Evolutionary conservation across 2,329 filamentous ascomycete genomes (phyloP).

Genomic region (Calonectria crousiana): DNA sequence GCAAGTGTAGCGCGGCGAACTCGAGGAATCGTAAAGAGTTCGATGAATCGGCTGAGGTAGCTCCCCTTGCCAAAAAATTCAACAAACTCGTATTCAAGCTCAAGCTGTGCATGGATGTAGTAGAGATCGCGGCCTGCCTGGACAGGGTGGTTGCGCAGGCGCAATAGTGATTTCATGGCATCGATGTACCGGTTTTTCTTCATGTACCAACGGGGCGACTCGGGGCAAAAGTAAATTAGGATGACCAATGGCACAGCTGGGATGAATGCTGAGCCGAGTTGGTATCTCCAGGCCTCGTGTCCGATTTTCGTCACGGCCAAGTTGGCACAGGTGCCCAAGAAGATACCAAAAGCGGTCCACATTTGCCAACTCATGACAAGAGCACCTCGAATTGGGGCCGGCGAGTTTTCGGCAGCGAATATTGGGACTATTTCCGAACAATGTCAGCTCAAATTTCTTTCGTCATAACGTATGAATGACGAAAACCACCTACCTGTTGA

Average conservation of each 20-base stretch:
- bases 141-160: conserved; percentile 65
- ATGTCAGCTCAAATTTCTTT: conserved; percentile 23
- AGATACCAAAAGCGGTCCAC: conserved; percentile 74
- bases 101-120: conserved; percentile 73
- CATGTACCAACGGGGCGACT: conserved; percentile 75
- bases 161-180: conserved; percentile 68
- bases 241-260: conserved; percentile 67
- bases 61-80: conserved; percentile 63
- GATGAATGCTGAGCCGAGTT: conserved; percentile 74
- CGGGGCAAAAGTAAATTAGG: conserved; percentile 75
- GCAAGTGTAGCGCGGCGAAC: conserved; percentile 80
- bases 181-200: conserved; percentile 73
- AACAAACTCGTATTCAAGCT: conserved; percentile 67
- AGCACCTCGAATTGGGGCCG: conserved; percentile 77
- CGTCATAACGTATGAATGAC: background rate
- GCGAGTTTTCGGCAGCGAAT: conserved; percentile 80
- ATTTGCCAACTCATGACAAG: conserved; percentile 87
- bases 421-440: conserved; percentile 70
- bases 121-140: conserved; percentile 73
- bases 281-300: conserved; percentile 68
- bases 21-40: conserved; percentile 77
- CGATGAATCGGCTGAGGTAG: conserved; percentile 71
- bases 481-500: conserved; percentile 60
- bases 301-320: conserved; percentile 56
- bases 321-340: conserved; percentile 72